Percentiles rank a stretch among this genome's conserved stretches.
Conservation (phyloP, 2,329 filamentous ascomycete genomes). For the Scedosporium aurantiacum region DNA sequence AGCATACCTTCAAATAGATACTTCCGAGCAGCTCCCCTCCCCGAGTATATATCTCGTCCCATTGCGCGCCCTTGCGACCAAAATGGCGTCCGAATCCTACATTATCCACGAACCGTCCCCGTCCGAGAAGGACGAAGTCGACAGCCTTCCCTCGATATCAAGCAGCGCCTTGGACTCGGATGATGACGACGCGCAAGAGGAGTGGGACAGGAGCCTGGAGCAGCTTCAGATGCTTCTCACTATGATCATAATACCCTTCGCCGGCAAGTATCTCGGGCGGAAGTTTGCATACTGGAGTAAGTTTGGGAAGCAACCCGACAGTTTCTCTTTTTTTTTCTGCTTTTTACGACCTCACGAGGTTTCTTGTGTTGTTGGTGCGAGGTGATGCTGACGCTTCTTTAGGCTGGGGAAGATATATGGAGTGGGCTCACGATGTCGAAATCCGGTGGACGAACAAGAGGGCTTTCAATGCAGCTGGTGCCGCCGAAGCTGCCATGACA, state of each 20-base stretch:
- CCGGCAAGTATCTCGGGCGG: conserved; percentile 88
- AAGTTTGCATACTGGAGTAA: conserved; percentile 95
- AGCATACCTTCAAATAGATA: not conserved
- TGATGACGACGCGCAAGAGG: conserved; percentile 76
- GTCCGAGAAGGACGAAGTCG: conserved; percentile 45
- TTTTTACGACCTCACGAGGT: not conserved
- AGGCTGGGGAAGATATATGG: conserved; percentile 59
- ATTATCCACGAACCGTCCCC: conserved; percentile 36
- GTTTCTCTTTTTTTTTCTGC: not conserved
- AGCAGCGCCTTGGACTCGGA: conserved; percentile 35
- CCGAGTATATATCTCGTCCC: not conserved
- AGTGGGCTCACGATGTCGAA: conserved; percentile 80
- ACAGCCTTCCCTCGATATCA: conserved; percentile 52
- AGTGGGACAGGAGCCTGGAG: conserved; percentile 91
- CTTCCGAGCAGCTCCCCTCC: not conserved
- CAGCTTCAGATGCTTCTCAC: conserved; percentile 87
- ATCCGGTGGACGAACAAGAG: conserved; percentile 53
- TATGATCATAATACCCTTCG: conserved; percentile 88
- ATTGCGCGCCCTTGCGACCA: not conserved
- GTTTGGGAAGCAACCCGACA: too few species aligned
- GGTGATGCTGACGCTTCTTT: not conserved
- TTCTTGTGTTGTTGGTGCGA: not conserved
- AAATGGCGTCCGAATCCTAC: conserved; percentile 32
- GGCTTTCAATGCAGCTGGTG: conserved; percentile 52
- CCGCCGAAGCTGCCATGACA: conserved; percentile 46